A percentile compares a stretch with the other conserved stretches of the same genome.
Conservation (phyloP, 495 filamentous ascomycete species). For the Penicillium maclennaniae region DNA sequence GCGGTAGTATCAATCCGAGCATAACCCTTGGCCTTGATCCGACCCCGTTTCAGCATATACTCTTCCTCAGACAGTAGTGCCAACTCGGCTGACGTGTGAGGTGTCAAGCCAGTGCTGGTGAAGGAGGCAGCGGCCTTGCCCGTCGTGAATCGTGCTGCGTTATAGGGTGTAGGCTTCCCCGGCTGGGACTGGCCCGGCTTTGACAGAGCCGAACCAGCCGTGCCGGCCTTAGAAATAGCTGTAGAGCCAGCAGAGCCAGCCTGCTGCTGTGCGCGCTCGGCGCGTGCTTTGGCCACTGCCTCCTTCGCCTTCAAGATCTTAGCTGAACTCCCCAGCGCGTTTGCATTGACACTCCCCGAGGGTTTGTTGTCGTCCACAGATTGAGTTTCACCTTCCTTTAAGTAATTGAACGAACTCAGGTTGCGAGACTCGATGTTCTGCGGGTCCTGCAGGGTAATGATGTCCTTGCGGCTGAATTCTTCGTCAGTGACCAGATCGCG, state of each 20-base stretch:
- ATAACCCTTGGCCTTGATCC: slow-evolving; percentile 87
- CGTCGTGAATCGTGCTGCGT: slow-evolving; percentile 85
- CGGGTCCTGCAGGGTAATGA: slow-evolving; percentile 95
- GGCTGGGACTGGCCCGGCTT: slow-evolving; percentile 26
- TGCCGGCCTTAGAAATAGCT: slow-evolving; percentile 38
- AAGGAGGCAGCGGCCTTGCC: slow-evolving; percentile 91
- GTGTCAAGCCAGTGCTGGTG: slow-evolving; percentile 90
- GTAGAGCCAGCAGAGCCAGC: slow-evolving; percentile 26
- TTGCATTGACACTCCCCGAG: slow-evolving; percentile 65
- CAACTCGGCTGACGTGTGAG: slow-evolving; percentile 79
- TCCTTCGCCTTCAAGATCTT: slow-evolving; percentile 92
- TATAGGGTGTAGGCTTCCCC: slow-evolving; percentile 59
- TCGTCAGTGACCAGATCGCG: slow-evolving; percentile 81
- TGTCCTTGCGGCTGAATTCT: slow-evolving; percentile 86
- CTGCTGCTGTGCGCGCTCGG: slow-evolving; percentile 46
- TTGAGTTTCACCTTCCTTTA: slow-evolving; percentile 74
- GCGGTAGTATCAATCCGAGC: slow-evolving; percentile 79
- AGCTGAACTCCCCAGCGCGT: slow-evolving; percentile 73
- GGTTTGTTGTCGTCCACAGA: slow-evolving; percentile 58
- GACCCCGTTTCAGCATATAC: slow-evolving; percentile 86
- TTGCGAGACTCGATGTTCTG: slow-evolving; percentile 84
- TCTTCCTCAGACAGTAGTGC: slow-evolving; percentile 88
- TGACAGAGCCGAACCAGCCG: slow-evolving; percentile 9
- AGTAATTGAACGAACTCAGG: slow-evolving; percentile 82
- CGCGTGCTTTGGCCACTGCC: slow-evolving; percentile 79